A percentile compares a stretch with the other conserved stretches of the same genome.
Evolutionary conservation across 2,329 filamentous ascomycete genomes (phyloP).

Genomic region (Apiospora saccharicola): DNA sequence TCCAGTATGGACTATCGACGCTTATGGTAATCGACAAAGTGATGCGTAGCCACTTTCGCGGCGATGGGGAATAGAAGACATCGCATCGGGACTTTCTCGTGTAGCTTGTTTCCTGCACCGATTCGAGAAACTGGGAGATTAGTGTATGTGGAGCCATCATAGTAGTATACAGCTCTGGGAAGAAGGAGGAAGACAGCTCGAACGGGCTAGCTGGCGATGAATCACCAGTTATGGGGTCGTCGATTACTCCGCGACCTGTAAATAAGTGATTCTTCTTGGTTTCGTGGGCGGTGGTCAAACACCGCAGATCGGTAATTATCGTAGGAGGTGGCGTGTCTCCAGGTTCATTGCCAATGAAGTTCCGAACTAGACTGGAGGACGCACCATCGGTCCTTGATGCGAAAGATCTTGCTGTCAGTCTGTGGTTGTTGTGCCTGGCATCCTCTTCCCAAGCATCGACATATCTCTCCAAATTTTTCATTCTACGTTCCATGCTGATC

Average conservation of each 20-base stretch:
- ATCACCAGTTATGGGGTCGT: neutral
- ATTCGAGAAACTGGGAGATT: neutral
- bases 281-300: neutral
- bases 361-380: too few species aligned
- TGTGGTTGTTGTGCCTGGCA: too few species aligned
- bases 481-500: neutral
- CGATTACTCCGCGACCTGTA: neutral
- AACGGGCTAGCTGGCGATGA: neutral
- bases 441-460: too few species aligned
- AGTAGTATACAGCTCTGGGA: neutral
- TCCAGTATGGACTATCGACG: neutral
- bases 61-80: neutral
- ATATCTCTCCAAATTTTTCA: neutral
- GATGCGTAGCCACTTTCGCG: neutral
- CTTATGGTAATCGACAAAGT: neutral
- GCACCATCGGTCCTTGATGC: too few species aligned
- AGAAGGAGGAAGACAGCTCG: slow-evolving; percentile 2
- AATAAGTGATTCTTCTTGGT: neutral
- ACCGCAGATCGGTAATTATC: neutral
- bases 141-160: neutral
- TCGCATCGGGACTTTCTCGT: neutral
- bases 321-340: neutral
- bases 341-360: neutral
- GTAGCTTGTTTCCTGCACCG: neutral
- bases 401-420: too few species aligned